A percentile compares a stretch with the other conserved stretches of the same genome.
phyloP scores from a whole-genome alignment of 768 basidiomycete species.

The Xerocomus brunneocitrinus region DNA sequence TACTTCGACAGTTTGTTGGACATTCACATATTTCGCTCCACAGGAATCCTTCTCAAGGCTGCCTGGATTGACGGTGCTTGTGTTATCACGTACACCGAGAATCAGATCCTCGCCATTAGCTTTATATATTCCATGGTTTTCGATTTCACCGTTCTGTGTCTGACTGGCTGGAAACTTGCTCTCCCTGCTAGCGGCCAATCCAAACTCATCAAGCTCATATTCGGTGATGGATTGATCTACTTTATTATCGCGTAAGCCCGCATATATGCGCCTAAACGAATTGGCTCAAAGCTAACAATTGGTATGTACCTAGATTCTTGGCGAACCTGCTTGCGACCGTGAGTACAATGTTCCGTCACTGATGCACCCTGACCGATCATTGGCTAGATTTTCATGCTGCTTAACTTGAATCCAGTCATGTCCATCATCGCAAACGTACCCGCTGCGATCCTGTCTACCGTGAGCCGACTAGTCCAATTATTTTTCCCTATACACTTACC shows the following conservation, averaged over 20 bases:
- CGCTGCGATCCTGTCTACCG: conserved; percentile 65
- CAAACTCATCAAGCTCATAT: conserved; percentile 59
- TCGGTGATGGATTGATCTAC: conserved; percentile 69
- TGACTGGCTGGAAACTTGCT: conserved; percentile 60
- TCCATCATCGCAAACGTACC: conserved; percentile 72
- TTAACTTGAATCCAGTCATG: conserved; percentile 69
- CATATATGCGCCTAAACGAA: conserved; percentile 5
- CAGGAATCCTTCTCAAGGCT: conserved; percentile 59
- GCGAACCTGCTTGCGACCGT: conserved; percentile 58
- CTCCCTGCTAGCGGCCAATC: conserved; percentile 44
- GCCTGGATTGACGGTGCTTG: conserved; percentile 51
- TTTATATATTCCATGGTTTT: conserved; percentile 76
- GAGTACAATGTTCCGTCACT: conserved; percentile 2
- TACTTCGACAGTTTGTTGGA: not conserved
- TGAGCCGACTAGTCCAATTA: conserved; percentile 23
- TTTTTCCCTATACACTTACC: not conserved
- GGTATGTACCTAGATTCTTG: conserved; percentile 52
- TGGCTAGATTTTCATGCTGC: conserved; percentile 52
- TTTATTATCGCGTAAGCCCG: conserved; percentile 61
- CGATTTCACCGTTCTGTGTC: conserved; percentile 56
- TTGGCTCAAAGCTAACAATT: conserved; percentile 1
- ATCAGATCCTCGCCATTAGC: conserved; percentile 53
- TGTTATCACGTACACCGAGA: conserved; percentile 55
- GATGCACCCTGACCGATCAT: not conserved
- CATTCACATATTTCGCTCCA: not conserved